Percentiles rank a stretch among this genome's conserved stretches.
Evolutionary conservation across 2,329 filamentous ascomycete species (phyloP).

Genomic region (Neopestalotiopsis clavispora): DNA sequence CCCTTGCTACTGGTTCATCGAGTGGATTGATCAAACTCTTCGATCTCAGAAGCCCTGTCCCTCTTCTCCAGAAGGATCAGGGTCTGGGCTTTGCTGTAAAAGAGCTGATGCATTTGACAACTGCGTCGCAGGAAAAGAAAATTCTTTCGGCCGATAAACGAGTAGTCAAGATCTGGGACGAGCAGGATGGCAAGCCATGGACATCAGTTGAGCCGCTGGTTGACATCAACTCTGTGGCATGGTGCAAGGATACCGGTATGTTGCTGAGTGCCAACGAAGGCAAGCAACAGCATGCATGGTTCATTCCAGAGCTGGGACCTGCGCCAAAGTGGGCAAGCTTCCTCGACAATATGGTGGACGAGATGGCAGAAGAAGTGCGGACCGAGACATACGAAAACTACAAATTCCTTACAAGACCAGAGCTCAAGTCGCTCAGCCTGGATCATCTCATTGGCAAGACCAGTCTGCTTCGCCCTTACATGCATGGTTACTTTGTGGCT

Average conservation of each 20-base stretch:
- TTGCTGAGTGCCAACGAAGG: slow-evolving; percentile 96
- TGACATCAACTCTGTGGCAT: slow-evolving; percentile 92
- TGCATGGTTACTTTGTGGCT: slow-evolving; percentile 98
- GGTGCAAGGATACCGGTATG: slow-evolving; percentile 93
- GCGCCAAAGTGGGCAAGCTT: slow-evolving; percentile 96
- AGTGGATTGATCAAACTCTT: slow-evolving; percentile 89
- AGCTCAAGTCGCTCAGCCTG: slow-evolving; percentile 84
- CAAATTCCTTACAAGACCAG: slow-evolving; percentile 92
- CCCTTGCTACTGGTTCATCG: slow-evolving; percentile 85
- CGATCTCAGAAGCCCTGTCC: slow-evolving; percentile 85
- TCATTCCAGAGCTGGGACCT: slow-evolving; percentile 90
- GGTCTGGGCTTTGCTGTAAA: slow-evolving; percentile 94
- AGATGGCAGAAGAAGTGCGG: slow-evolving; percentile 86
- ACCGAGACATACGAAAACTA: slow-evolving; percentile 97
- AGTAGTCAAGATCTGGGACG: slow-evolving; percentile 97
- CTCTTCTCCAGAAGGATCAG: slow-evolving; percentile 90
- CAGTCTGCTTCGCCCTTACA: slow-evolving; percentile 89
- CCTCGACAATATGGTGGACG: slow-evolving; percentile 96
- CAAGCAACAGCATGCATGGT: slow-evolving; percentile 88
- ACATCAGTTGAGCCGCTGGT: slow-evolving; percentile 94
- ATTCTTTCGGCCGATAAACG: slow-evolving; percentile 91
- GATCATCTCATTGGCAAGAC: slow-evolving; percentile 90
- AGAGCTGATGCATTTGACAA: slow-evolving; percentile 76
- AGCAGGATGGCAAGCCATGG: slow-evolving; percentile 83
- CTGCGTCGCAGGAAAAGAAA: slow-evolving; percentile 78